These are phyloP conservation scores for Rosa multiflora DNA, from an alignment of 306 rosid genomes.

Conservation along the genomic window DNA sequence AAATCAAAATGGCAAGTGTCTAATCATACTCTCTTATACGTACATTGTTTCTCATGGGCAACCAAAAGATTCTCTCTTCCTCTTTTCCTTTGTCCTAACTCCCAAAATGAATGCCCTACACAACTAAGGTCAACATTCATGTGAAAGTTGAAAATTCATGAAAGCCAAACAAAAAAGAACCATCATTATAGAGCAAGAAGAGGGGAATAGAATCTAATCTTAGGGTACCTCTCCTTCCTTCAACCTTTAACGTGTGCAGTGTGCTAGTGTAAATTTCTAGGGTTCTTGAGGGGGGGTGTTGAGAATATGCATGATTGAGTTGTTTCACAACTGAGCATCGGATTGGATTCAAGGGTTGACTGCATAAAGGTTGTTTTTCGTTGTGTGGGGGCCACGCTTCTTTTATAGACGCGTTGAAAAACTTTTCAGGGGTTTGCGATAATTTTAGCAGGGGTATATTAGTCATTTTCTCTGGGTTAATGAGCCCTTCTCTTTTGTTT, in stretches of 20 bases:
- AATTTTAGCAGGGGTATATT: background rate
- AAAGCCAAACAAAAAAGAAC: background rate
- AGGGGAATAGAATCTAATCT: conserved; percentile 8
- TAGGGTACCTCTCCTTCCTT: background rate
- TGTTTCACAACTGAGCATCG: background rate
- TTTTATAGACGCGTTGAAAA: conserved; percentile 22
- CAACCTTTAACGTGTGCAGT: background rate
- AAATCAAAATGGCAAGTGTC: background rate
- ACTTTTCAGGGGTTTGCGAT: background rate
- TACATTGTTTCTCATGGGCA: background rate
- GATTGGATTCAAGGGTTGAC: conserved; percentile 40
- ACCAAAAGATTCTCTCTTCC: background rate
- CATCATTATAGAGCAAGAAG: background rate
- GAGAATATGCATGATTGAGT: conserved; percentile 4
- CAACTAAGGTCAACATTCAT: background rate
- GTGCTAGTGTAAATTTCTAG: background rate
- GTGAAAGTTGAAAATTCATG: background rate
- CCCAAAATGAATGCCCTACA: background rate
- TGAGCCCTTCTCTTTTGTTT: too few species aligned
- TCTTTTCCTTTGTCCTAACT: background rate
- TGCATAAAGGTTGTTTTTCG: background rate
- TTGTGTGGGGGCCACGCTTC: conserved; percentile 24
- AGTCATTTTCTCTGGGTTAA: background rate
- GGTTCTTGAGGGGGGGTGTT: background rate
- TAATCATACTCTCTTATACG: background rate